Evolutionary conservation across 495 filamentous ascomycete species (phyloP).

Genomic region (Xylaria castorea): DNA sequence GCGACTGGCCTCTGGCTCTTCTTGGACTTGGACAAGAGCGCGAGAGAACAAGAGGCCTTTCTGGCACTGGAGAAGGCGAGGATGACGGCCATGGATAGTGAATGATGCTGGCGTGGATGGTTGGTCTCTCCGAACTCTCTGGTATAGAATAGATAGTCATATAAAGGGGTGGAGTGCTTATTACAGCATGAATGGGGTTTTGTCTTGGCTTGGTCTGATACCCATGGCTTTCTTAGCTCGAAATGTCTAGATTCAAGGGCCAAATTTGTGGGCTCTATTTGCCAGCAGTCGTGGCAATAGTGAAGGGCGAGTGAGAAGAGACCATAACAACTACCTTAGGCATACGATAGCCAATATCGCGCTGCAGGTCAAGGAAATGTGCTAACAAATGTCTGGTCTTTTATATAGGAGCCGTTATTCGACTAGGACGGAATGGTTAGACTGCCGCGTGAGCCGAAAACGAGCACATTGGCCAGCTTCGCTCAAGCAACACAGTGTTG

Average conservation of each 20-base stretch:
- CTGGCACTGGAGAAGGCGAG: constrained; percentile 50
- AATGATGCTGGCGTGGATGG: background rate
- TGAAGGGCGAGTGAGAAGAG: background rate
- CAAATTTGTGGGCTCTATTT: background rate
- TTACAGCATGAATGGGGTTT: background rate
- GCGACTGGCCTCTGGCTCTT: constrained; percentile 57
- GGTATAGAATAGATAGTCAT: background rate
- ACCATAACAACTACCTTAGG: background rate
- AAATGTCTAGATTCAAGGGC: background rate
- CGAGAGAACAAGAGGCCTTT: constrained; percentile 61
- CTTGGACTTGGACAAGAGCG: constrained; percentile 66
- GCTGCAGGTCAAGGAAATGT: background rate
- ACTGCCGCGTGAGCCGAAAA: background rate
- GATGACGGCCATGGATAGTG: constrained; percentile 24
- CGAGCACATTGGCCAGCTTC: background rate
- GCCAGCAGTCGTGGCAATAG: background rate
- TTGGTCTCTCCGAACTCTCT: background rate
- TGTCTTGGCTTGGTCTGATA: constrained; percentile 2
- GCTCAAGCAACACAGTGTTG: background rate
- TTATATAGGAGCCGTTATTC: background rate
- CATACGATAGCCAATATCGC: background rate
- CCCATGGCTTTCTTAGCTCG: background rate
- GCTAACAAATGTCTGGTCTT: background rate
- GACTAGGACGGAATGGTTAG: background rate
- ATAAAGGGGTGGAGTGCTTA: background rate